Evolutionary conservation across 1,284 basidiomycete genomes (phyloP).

Genomic region (Termitomyces sp.): DNA sequence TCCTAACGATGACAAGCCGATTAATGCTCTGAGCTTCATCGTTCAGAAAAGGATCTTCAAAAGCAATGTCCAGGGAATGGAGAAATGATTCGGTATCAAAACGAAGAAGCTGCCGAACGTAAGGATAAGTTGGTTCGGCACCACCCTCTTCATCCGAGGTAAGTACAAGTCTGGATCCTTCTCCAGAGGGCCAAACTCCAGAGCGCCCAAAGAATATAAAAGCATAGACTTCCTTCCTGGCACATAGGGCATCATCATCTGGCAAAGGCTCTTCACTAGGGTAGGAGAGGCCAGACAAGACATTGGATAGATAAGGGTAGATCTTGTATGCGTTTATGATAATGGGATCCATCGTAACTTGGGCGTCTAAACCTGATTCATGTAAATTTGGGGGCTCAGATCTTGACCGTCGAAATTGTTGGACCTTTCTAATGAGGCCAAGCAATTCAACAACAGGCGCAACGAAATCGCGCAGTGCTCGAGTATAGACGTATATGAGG

Average conservation of each 20-base stretch:
- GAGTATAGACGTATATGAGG: slow-evolving; percentile 89
- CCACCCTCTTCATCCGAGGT: slow-evolving; percentile 70
- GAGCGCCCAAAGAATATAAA: slow-evolving; percentile 86
- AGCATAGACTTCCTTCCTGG: slow-evolving; percentile 69
- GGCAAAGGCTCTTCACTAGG: slow-evolving; percentile 77
- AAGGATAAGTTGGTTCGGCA: slow-evolving; percentile 81
- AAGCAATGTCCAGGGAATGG: slow-evolving; percentile 90
- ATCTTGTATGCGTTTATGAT: slow-evolving; percentile 86
- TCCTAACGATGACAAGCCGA: slow-evolving; percentile 81
- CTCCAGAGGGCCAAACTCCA: slow-evolving; percentile 70
- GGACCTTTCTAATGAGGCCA: slow-evolving; percentile 67
- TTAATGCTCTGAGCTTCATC: slow-evolving; percentile 64
- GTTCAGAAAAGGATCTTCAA: slow-evolving; percentile 91
- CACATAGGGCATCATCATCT: slow-evolving; percentile 57
- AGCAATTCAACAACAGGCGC: slow-evolving; percentile 87
- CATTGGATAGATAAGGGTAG: slow-evolving; percentile 85
- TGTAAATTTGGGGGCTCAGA: slow-evolving; percentile 28
- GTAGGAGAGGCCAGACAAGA: slow-evolving; percentile 83
- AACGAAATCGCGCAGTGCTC: slow-evolving; percentile 84
- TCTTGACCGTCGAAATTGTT: slow-evolving; percentile 43
- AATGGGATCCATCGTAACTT: slow-evolving; percentile 49
- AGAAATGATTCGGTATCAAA: slow-evolving; percentile 96
- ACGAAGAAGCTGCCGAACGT: slow-evolving; percentile 76
- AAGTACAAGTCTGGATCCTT: slow-evolving; percentile 67
- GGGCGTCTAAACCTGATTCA: slow-evolving; percentile 28